phyloP scores from a whole-genome alignment of 345 rosid genomes.

The Pistacia integerrima region DNA sequence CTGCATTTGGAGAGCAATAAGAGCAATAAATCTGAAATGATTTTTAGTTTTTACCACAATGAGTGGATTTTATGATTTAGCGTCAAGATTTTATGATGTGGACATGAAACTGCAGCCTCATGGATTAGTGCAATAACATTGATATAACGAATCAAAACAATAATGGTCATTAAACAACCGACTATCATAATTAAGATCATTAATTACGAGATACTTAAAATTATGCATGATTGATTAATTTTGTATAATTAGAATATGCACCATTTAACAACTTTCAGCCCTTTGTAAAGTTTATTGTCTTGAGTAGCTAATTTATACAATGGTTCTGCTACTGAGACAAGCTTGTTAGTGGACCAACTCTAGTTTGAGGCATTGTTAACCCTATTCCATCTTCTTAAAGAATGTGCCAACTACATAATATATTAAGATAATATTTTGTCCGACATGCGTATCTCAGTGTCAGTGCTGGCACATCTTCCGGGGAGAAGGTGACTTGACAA shows the following conservation, averaged over 20 bases:
- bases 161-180: too few relatives aligned
- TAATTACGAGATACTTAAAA: neutral
- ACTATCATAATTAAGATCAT: neutral
- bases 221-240: neutral
- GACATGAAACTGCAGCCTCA: neutral
- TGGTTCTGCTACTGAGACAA: neutral
- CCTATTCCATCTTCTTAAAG: neutral
- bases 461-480: too few relatives aligned
- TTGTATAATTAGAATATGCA: too few relatives aligned
- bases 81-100: neutral
- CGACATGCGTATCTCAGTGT: too few relatives aligned
- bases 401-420: neutral
- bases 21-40: conserved; percentile 1
- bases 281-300: too few relatives aligned
- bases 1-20: neutral
- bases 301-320: neutral
- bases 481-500: too few relatives aligned
- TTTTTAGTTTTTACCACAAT: neutral
- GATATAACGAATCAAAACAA: neutral
- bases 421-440: neutral
- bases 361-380: neutral
- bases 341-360: neutral
- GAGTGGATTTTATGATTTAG: neutral
- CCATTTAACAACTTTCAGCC: too few relatives aligned
- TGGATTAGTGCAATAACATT: too few relatives aligned